Evolutionary conservation across 768 basidiomycete genomes (phyloP).

Genomic region (Suillus spraguei): DNA sequence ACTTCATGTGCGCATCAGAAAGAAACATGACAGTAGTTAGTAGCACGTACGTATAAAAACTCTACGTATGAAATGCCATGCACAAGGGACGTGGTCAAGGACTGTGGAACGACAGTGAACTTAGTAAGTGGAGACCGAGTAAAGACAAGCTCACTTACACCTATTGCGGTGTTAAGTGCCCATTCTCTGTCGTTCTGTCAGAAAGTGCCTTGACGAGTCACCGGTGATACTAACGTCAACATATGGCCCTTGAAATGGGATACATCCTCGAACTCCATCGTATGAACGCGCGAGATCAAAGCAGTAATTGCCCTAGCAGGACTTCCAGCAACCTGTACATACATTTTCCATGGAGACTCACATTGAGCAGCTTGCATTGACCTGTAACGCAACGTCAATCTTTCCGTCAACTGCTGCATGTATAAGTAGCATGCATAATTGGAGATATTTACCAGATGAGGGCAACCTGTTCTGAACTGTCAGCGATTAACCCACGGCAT

Average conservation of each 20-base stretch:
- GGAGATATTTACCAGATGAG: conserved; percentile 7
- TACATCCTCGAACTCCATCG: not conserved
- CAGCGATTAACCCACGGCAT: not conserved
- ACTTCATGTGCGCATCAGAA: not conserved
- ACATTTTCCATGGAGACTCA: not conserved
- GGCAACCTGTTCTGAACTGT: not conserved
- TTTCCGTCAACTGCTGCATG: not conserved
- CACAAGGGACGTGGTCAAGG: not conserved
- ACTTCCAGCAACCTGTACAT: not conserved
- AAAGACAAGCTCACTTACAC: not conserved
- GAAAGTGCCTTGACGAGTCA: not conserved
- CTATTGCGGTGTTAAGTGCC: not conserved
- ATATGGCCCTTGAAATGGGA: not conserved
- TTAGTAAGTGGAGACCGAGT: not conserved
- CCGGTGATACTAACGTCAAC: not conserved
- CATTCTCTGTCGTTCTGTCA: not conserved
- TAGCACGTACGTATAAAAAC: not conserved
- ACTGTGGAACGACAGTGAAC: not conserved
- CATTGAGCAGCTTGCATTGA: conserved; percentile 1
- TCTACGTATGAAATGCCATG: not conserved
- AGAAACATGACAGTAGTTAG: not conserved
- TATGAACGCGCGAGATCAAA: not conserved
- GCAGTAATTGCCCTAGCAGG: not conserved
- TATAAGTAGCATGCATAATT: not conserved
- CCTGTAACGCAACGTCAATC: not conserved